Evolutionary conservation across 495 filamentous ascomycete genomes (phyloP).

Genomic region (Copromyces sp.): DNA sequence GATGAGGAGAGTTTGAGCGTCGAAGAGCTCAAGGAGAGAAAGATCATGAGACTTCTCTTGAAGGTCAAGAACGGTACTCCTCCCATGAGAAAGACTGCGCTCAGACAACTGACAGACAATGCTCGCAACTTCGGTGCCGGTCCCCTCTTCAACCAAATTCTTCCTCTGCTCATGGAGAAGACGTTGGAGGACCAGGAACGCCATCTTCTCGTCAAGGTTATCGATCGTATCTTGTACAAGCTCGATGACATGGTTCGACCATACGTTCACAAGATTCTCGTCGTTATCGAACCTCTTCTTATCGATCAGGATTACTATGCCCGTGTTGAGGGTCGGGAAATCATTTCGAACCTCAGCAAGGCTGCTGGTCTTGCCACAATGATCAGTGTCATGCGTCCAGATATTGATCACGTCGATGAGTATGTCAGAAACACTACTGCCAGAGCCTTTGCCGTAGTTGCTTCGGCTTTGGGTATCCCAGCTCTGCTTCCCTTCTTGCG

Average conservation of each 20-base stretch:
- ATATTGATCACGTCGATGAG: constrained; percentile 97
- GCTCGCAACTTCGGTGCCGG: constrained; percentile 94
- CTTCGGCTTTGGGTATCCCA: constrained; percentile 91
- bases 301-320: constrained; percentile 99
- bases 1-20: constrained; percentile 88
- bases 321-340: constrained; percentile 94
- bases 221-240: constrained; percentile 97
- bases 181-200: constrained; percentile 97
- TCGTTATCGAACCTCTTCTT: constrained; percentile 96
- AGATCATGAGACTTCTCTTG: constrained; percentile 93
- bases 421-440: constrained; percentile 99
- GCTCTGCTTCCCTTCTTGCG: constrained; percentile 89
- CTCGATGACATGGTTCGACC: constrained; percentile 94
- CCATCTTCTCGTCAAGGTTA: constrained; percentile 97
- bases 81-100: constrained; percentile 98
- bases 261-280: constrained; percentile 95
- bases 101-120: constrained; percentile 96
- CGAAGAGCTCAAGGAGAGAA: constrained; percentile 93
- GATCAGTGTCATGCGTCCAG: constrained; percentile 98
- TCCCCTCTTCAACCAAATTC: constrained; percentile 93
- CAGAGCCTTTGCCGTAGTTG: constrained; percentile 93
- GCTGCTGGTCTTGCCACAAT: constrained; percentile 96
- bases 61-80: constrained; percentile 99
- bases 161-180: constrained; percentile 97
- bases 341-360: constrained; percentile 95